Base-by-base conservation (phyloP, 2,329 filamentous ascomycete genomes). In the Raffaelea ambrosiae region DNA sequence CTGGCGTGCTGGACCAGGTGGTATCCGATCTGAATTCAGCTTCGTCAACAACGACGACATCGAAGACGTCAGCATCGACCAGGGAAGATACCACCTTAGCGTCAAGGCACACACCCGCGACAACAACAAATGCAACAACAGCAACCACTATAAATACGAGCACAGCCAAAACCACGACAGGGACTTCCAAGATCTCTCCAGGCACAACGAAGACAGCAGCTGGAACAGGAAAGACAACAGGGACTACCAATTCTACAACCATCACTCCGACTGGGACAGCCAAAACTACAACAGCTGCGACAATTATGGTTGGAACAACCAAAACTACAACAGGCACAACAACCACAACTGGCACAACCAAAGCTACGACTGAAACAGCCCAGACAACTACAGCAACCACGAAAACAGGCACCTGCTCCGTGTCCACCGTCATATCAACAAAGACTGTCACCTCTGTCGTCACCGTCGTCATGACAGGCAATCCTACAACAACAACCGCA, bases 1-100 rank as follows among this genome's bases (percentile, higher is more conserved):
- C 54, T 2, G 79, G 77, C 1, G 82, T 80, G 59, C 63, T 83
- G 47, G 61, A 63, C 22, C 59, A 65, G 35, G 63, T 81, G 4
- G 60, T 62, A 54, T 48, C 57, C 31, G 59, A 64, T 48, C 57
- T 48, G 3, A 22, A 20, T 31, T 48, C 48, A 11, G 46, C 53
- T 19, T 44, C 42, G 18, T 33, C 43, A 14, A 36, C 45, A 21
- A 20, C 50, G 1, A 48, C 48, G 3, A 20, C 42, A 1, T 53
- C 53, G 4, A 48, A 48, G 3, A 51, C 51, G 4, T 43, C 48
- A 0, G 48, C 11, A 14, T 16, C 49, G 2, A 43, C 49, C 4
- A 36, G 36, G 8, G 43, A 40, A 4, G 48, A 49, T 13, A 48
- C 52, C 19, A 52, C 40, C n/a, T 21, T 41, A 29, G 26, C 7